phyloP scores from a whole-genome alignment of 2,329 filamentous ascomycete genomes.

The Microdochium trichocladiopsis region DNA sequence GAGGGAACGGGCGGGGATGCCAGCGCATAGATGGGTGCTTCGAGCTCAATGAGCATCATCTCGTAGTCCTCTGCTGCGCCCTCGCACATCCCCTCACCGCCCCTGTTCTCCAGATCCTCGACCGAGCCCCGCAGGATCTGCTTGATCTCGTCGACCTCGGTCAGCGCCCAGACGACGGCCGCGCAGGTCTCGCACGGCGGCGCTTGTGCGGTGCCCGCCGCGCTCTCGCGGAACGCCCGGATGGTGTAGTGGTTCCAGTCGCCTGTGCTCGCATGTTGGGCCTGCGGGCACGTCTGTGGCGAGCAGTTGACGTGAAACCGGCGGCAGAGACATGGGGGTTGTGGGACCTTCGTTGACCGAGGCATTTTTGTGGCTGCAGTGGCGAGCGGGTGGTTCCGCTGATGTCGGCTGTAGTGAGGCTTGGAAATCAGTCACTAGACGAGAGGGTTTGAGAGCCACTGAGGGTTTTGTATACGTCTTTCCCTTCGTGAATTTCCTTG shows the following conservation, averaged over 20 bases:
- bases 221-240: background rate
- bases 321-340: background rate
- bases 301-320: background rate
- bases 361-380: background rate
- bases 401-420: background rate
- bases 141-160: background rate
- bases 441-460: background rate
- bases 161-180: background rate
- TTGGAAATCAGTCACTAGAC: background rate
- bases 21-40: background rate
- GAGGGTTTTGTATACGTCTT: background rate
- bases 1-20: background rate
- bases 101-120: background rate
- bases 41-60: background rate
- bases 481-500: background rate
- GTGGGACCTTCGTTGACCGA: background rate
- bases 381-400: background rate
- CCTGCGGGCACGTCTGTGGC: background rate
- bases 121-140: background rate
- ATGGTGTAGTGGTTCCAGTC: background rate
- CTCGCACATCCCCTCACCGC: background rate
- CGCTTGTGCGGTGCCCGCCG: background rate
- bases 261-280: background rate
- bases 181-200: background rate
- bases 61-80: background rate